Conservation (phyloP, 768 basidiomycete species). For the Mycena olivaceomarginata region DNA sequence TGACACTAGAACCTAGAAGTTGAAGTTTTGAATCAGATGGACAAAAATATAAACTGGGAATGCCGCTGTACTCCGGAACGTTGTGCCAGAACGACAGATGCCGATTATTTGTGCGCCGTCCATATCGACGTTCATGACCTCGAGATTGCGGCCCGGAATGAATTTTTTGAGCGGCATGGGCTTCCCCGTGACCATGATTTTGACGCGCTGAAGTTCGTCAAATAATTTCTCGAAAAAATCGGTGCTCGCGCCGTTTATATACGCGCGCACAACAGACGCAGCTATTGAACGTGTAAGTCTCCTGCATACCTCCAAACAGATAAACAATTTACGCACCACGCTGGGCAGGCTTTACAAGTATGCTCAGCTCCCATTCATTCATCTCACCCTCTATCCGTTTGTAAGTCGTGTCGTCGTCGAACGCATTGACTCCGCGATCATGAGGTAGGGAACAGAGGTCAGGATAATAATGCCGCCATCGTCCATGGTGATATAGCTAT, state of each 20-base stretch:
- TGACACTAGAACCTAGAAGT: no score
- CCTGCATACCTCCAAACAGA: not conserved
- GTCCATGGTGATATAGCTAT: not conserved
- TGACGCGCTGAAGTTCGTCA: constrained; percentile 13
- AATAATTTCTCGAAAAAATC: not conserved
- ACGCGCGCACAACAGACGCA: constrained; percentile 14
- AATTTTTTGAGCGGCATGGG: not conserved
- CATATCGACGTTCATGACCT: not conserved
- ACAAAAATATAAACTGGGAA: no score
- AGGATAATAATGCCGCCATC: constrained; percentile 24
- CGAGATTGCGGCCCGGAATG: not conserved
- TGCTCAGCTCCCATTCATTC: constrained; percentile 30
- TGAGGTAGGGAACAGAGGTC: constrained; percentile 21
- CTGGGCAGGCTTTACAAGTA: constrained; percentile 22
- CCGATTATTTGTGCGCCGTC: no score
- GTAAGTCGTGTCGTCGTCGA: constrained; percentile 32
- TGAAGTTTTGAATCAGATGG: no score
- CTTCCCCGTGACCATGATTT: not conserved
- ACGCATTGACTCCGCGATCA: constrained; percentile 24
- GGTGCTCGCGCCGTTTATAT: constrained; percentile 18
- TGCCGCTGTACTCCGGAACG: no score
- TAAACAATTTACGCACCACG: not conserved
- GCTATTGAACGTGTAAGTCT: constrained; percentile 3
- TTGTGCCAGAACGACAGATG: no score
- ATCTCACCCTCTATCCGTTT: constrained; percentile 20